These are phyloP conservation scores for Gentiana straminea DNA, from an alignment of 257 asterid species.

Conservation along the genomic window DNA sequence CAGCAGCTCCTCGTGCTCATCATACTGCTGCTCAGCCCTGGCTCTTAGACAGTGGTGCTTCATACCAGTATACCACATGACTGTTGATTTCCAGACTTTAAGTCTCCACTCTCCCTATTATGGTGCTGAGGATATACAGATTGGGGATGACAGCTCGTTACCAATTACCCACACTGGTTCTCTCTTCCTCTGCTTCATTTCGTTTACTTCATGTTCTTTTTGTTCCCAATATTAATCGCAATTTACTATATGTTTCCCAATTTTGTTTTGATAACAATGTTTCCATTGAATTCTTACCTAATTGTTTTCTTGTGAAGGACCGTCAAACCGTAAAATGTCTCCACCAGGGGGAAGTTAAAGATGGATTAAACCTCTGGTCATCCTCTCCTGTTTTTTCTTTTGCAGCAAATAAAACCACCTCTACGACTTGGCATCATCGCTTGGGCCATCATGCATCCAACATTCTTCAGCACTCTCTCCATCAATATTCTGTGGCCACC, in stretches of 20 bases:
- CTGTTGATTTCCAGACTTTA: neutral
- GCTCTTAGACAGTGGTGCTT: slow-evolving; percentile 5
- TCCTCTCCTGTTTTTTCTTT: neutral
- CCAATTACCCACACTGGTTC: neutral
- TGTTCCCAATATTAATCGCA: neutral
- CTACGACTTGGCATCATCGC: neutral
- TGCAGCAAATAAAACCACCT: too few relatives aligned
- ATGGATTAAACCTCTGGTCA: neutral
- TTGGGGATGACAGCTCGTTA: neutral
- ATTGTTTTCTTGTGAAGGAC: slow-evolving; percentile 4
- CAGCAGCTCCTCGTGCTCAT: neutral
- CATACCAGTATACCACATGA: neutral
- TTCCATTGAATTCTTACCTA: neutral
- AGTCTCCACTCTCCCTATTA: neutral
- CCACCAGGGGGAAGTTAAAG: neutral
- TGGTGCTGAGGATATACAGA: neutral
- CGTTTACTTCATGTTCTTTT: neutral
- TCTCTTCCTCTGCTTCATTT: neutral
- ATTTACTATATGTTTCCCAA: neutral
- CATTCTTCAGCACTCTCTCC: neutral
- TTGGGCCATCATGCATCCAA: slow-evolving; percentile 2
- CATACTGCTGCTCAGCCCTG: neutral
- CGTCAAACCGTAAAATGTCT: neutral
- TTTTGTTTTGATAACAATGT: neutral
- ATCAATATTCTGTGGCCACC: neutral